Evolutionary conservation across 2,329 filamentous ascomycete species (phyloP), one percentile per base, ranked within the genome.

Genomic region (Colletotrichum horii): DNA sequence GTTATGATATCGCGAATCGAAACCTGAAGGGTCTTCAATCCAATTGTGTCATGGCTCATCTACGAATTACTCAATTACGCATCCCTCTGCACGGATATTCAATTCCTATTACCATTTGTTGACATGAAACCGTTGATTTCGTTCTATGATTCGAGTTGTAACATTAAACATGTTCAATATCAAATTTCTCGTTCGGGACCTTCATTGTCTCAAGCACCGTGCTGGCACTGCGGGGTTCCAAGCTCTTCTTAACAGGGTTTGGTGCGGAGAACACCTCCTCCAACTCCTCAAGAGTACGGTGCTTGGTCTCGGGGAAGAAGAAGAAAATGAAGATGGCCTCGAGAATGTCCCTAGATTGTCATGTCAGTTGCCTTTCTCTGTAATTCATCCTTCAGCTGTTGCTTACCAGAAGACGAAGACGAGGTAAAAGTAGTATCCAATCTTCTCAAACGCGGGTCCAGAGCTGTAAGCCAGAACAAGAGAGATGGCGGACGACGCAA

Each of bases 211-310:
- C 69, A 77, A 88, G 79, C 4, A 88, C 86, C 6, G 87, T 88
- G 71, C 83, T 81, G 1, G 85, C 85, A 74, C 80, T 84, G 67
- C 87, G 79, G 80, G 85, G 85, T 79, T 85, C 82, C 56, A 87
- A 76, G 75, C 83, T 76, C 74, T 86, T 87, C 80, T 85, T 85
- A 19, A 88, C 87, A 0, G 87, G 87, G 78, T 88, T 85, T 3
- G 80, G 82, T 0, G 86, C 85, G n/a, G 83, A 82, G 78, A 89
- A 89, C 32, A 91, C 89, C 71, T 87, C 87, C 9, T 88, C 87
- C 71, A 91, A 76, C 79, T 91, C 89, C 81, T 91, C 90, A 36
- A 91, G 83, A 26, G 89, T 87, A 7, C 85, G 82, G n/a, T 85
- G 85, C 79, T 87, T 88, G 3, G 87, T 88, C 79, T 88, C 86